Conservation (phyloP, 352 stramenopile genomes). For the Pythium guiyangense region DNA sequence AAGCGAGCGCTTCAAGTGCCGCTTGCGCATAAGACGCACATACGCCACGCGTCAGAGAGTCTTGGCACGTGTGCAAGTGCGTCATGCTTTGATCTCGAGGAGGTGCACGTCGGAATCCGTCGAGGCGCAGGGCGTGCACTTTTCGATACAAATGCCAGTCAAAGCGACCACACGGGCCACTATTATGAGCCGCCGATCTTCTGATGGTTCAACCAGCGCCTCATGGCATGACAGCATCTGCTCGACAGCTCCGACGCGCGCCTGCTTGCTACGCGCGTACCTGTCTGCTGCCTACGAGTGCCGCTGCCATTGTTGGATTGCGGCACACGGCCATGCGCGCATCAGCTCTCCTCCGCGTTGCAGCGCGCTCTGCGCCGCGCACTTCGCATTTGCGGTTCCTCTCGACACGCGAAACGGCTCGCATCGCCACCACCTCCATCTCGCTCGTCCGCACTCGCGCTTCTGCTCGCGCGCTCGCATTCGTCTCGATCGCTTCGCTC, state of each 20-base stretch:
- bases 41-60: background rate
- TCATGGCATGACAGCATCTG: too few relatives aligned
- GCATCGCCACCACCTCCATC: background rate
- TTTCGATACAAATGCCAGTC: background rate
- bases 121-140: background rate
- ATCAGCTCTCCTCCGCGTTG: constrained; percentile 1
- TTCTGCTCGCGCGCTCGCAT: constrained; percentile 11
- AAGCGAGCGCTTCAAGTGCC: too few relatives aligned
- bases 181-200: too few relatives aligned
- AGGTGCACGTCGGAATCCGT: background rate
- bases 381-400: constrained; percentile 12
- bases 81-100: background rate
- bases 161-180: background rate
- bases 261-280: too few relatives aligned
- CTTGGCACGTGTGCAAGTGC: background rate
- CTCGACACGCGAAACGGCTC: constrained; percentile 13
- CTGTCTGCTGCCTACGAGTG: too few relatives aligned
- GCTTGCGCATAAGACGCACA: too few relatives aligned
- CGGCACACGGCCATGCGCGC: constrained; percentile 4
- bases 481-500: constrained; percentile 18
- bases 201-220: too few relatives aligned
- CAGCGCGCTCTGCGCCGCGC: background rate
- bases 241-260: too few relatives aligned
- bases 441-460: constrained; percentile 5
- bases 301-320: background rate